Evolutionary conservation across 1,284 basidiomycete species (phyloP), one percentile per base, ranked within the genome.

Genomic region (Apiotrichum laibachii): DNA sequence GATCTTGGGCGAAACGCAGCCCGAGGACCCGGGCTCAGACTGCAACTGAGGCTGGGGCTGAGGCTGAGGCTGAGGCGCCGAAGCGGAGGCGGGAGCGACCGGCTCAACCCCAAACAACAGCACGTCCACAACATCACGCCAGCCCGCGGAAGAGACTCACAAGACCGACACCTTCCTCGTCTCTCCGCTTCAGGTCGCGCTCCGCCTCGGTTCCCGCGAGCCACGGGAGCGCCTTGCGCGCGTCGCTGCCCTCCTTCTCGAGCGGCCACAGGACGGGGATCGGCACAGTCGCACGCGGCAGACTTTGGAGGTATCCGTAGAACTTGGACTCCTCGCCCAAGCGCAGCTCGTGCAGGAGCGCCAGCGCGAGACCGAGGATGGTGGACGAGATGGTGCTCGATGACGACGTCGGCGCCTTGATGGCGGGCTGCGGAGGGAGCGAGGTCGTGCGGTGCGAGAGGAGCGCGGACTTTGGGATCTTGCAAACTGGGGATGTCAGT

Each of bases 331-430:
- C 26, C 0, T 21, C 9, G 1, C 73, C 76, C 0, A 77, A 61
- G 0, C 70, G 65, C 6, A 79, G 48, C 61, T 81, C 80, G 60
- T 79, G 72, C 1, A 79, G 67, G 16, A 81, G 61, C 21, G 70
- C 72, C 0, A 79, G 62, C 4, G 77, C 62, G 16, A 82, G 73
- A 21, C 73, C 62, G 7, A 77, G 63, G 49, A 75, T 71, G 1
- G 74, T 64, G 50, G 63, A 55, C 35, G 65, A 62, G 49, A 75
- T 71, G 1, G 74, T 64, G 50, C 63, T 55, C 35, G 65, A 62
- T 19, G n/a, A 2, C 18, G n/a, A 13, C n/a, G 61, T 62, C 16
- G 62, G 49, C 21, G 39, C 18, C 16, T 53, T 54, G 1, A 39
- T 53, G 6, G 60, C 26, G 7, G 26, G 57, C 9, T 43, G n/a